Evolutionary conservation across 2,329 filamentous ascomycete genomes (phyloP), one percentile per base, ranked within the genome.

Genomic region (Calonectria multiphialidica): DNA sequence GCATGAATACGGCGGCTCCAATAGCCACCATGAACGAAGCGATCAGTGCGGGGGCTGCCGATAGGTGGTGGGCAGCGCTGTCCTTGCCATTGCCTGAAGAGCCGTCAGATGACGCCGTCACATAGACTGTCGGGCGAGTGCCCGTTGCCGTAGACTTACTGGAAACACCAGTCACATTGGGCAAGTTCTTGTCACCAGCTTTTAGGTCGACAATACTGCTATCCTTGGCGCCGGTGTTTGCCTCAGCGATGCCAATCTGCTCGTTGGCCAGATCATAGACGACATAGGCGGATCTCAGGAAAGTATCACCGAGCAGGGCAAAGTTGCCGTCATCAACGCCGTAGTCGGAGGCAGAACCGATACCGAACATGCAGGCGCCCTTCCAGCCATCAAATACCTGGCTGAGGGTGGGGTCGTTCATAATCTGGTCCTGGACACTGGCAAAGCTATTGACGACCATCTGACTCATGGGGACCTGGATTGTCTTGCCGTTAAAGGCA

Each of bases 261-360:
- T 87, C 78, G 80, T 89, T 86, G 66, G 82, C 83, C 49, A 90
- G 79, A 76, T 91, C 88, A 78, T 90, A 90, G 66, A 90, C 88
- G 63, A 89, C 87, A 77, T 91, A 91, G 25, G 88, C 88, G 13
- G 88, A 89, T 37, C 90, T 86, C 74, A 91, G 73, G 79, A 91
- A 90, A 1, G 89, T 90, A 76, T 90, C 90, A 13, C 90, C 90
- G n/a, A 91, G 83, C n/a, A 91, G 80, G 49, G 84, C 83, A 75
- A 84, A 88, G 1, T 69, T 37, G 23, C 74, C 55, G 13, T 70
- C 68, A 16, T 72, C 55, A 37, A 81, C 72, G 63, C 79, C 79
- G 57, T 85, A 87, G 69, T 80, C 78, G 50, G 77, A 79, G 21
- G 83, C 79, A 66, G 81, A 85, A 76, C 87, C 85, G 69, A 92